These are phyloP conservation scores for Geosmithia putterillii DNA, from an alignment of 2,329 filamentous ascomycete genomes.

Conservation along the genomic window DNA sequence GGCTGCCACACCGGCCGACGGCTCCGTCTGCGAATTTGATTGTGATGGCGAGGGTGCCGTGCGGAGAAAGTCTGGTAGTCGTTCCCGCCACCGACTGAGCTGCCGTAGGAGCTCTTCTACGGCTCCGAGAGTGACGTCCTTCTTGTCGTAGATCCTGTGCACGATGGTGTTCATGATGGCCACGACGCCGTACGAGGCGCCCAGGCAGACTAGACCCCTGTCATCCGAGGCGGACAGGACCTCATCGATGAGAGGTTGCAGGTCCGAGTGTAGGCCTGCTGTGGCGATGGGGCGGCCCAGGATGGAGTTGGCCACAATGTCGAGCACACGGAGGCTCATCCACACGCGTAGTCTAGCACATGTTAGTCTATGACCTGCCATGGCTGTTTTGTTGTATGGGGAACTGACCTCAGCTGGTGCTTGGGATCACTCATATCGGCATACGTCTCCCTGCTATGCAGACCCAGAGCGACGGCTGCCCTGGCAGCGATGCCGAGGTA, in stretches of 20 bases:
- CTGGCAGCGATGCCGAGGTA: constrained; percentile 47
- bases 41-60: constrained; percentile 8
- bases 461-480: constrained; percentile 42
- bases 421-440: constrained; percentile 7
- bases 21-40: background rate
- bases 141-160: constrained; percentile 26
- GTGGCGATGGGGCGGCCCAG: constrained; percentile 23
- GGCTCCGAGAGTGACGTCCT: constrained; percentile 12
- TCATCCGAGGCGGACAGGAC: constrained; percentile 9
- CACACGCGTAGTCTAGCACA: constrained; percentile 17
- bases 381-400: background rate
- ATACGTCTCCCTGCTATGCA: constrained; percentile 29
- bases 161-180: constrained; percentile 31
- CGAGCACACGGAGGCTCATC: constrained; percentile 23
- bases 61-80: constrained; percentile 22
- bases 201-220: constrained; percentile 15
- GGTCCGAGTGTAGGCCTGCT: constrained; percentile 13
- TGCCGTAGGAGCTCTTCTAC: constrained; percentile 27
- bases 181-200: constrained; percentile 27
- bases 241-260: constrained; percentile 11
- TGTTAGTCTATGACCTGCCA: background rate
- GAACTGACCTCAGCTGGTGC: constrained; percentile 10
- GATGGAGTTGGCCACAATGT: constrained; percentile 24
- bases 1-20: constrained; percentile 15
- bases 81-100: constrained; percentile 31